phyloP scores from a whole-genome alignment of 495 filamentous ascomycete genomes.

The Penicillium egyptiacum region DNA sequence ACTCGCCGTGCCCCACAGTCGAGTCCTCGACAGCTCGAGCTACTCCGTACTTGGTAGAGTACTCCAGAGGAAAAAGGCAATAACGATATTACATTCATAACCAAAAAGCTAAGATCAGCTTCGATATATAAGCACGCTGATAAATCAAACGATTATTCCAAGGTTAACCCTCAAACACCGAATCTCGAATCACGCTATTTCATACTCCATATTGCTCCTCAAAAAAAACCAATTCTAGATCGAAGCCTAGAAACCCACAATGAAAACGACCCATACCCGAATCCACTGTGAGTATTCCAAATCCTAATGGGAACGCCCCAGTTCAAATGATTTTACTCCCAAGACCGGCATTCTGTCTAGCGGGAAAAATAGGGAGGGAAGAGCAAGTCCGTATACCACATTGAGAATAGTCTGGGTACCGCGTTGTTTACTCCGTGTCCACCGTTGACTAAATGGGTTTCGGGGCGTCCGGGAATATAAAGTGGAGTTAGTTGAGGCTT shows the following conservation, averaged over 20 bases:
- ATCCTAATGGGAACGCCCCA: too few species aligned
- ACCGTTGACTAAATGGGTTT: background rate
- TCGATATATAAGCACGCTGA: background rate
- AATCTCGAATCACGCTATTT: background rate
- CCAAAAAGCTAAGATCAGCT: background rate
- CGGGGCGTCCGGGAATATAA: background rate
- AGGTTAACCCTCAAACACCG: background rate
- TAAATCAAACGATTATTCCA: background rate
- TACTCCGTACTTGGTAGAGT: background rate
- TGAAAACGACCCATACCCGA: too few species aligned
- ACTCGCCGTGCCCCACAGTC: background rate
- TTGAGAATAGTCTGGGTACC: background rate
- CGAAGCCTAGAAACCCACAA: background rate
- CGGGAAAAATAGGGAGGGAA: background rate
- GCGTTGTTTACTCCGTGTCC: too few species aligned
- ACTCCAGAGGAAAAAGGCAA: background rate
- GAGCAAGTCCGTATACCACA: background rate
- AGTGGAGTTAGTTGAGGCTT: background rate
- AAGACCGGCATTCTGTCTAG: background rate
- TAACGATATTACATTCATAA: background rate
- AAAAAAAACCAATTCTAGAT: background rate
- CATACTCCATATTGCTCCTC: background rate
- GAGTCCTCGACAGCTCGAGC: background rate
- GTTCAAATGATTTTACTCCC: too few species aligned
- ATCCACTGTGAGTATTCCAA: too few species aligned